Conservation (phyloP, 2,329 filamentous ascomycete species). For the Penicillium polonicum region DNA sequence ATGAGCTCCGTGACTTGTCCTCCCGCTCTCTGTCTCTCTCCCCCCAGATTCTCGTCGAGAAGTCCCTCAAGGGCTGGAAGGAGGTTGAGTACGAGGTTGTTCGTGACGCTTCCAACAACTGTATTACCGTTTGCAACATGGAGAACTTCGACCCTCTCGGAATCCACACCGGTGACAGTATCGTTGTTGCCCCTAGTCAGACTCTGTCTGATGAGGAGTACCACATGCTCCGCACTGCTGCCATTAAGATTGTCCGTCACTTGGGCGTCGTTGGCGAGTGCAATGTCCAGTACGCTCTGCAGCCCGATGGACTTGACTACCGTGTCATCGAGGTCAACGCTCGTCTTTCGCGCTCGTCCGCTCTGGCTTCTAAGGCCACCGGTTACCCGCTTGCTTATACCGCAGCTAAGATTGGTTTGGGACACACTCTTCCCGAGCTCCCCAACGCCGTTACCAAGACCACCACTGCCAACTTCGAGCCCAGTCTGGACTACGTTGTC, state of each 20-base stretch:
- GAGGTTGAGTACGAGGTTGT: constrained; percentile 99
- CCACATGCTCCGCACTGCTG: constrained; percentile 96
- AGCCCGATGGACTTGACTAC: constrained; percentile 96
- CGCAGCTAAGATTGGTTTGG: constrained; percentile 95
- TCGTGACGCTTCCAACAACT: constrained; percentile 95
- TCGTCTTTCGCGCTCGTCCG: constrained; percentile 94
- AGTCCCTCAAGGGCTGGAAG: constrained; percentile 99
- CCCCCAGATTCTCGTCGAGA: constrained; percentile 96
- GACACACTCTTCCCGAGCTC: constrained; percentile 90
- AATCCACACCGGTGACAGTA: constrained; percentile 97
- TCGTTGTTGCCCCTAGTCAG: constrained; percentile 95
- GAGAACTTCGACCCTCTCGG: constrained; percentile 98
- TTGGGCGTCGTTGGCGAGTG: constrained; percentile 97
- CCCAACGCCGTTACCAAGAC: constrained; percentile 98
- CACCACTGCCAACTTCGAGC: constrained; percentile 98
- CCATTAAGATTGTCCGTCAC: constrained; percentile 97
- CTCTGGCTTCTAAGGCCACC: constrained; percentile 94
- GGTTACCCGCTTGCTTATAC: constrained; percentile 97
- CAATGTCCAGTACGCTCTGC: constrained; percentile 96
- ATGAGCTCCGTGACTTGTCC: constrained; percentile 91
- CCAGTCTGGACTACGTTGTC: constrained; percentile 94
- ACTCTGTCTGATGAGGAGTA: constrained; percentile 98
- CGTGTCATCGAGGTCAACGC: constrained; percentile 99
- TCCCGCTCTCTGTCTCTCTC: constrained; percentile 89
- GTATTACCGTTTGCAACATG: constrained; percentile 98